phyloP scores from a whole-genome alignment of 306 rosid genomes.

The Aeschynomene evenia region DNA sequence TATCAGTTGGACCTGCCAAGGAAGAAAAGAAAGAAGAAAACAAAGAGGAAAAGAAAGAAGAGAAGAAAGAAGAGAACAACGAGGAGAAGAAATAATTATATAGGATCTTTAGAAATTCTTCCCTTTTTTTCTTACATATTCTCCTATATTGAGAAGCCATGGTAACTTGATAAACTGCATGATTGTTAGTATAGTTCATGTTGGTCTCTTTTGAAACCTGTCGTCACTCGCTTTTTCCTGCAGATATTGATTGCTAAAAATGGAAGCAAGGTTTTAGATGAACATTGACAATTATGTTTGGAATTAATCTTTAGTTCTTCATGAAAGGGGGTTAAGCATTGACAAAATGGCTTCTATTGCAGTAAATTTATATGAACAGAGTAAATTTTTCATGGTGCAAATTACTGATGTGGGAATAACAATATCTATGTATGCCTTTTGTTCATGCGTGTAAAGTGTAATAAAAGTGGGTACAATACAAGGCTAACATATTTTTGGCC shows the following conservation, averaged over 20 bases:
- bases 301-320: no score
- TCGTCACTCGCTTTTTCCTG: neutral
- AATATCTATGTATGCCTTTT: neutral
- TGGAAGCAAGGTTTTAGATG: neutral
- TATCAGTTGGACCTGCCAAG: slow-evolving; percentile 91
- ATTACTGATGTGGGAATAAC: slow-evolving; percentile 13
- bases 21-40: slow-evolving; percentile 85
- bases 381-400: neutral
- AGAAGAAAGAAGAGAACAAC: slow-evolving; percentile 47
- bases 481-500: no score
- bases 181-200: neutral
- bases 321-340: neutral
- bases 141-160: slow-evolving; percentile 8
- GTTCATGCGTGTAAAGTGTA: slow-evolving; percentile 17
- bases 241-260: neutral
- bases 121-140: neutral
- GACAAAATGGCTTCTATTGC: neutral
- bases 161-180: neutral
- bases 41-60: slow-evolving; percentile 59
- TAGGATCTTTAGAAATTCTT: slow-evolving; percentile 23
- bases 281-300: neutral
- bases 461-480: neutral
- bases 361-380: neutral
- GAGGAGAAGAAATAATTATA: slow-evolving; percentile 45
- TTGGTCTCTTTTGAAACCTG: slow-evolving; percentile 15